phyloP scores from a whole-genome alignment of 371 early-diverging fungal species.

The Mortierella sp. region DNA sequence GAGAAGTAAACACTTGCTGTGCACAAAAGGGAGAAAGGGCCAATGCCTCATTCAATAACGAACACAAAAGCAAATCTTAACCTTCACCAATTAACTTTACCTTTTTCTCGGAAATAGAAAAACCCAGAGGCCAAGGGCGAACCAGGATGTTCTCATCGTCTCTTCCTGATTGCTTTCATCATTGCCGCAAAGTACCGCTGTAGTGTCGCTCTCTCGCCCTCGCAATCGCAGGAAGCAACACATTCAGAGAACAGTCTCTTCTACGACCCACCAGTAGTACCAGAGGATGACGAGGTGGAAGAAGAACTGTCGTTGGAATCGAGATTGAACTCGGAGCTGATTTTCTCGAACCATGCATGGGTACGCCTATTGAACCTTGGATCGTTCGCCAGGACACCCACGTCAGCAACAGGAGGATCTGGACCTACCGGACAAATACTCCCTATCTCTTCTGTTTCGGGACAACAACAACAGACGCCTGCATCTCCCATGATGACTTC shows the following conservation, averaged over 20 bases:
- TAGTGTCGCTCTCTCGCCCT: constrained; percentile 60
- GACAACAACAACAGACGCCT: background rate
- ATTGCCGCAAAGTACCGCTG: constrained; percentile 68
- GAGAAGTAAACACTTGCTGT: background rate
- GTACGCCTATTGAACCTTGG: constrained; percentile 50
- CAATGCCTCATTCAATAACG: background rate
- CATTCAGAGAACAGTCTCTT: background rate
- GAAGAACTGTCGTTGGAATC: constrained; percentile 21
- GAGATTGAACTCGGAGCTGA: constrained; percentile 35
- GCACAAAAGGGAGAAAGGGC: background rate
- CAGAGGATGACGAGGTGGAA: constrained; percentile 5
- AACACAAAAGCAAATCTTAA: background rate
- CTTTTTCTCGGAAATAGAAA: constrained; percentile 50
- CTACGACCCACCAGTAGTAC: constrained; percentile 10
- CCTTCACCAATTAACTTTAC: background rate
- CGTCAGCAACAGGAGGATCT: background rate
- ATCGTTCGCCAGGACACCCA: constrained; percentile 27
- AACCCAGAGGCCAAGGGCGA: constrained; percentile 65
- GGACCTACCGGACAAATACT: background rate
- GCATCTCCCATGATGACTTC: background rate
- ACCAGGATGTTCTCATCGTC: constrained; percentile 67
- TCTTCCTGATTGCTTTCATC: constrained; percentile 70
- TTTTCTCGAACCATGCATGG: constrained; percentile 56
- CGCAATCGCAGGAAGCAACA: constrained; percentile 12
- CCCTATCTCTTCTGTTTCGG: background rate